phyloP scores from a whole-genome alignment of 202 grass and related monocot species.

The Hordeum pubiflorum region DNA sequence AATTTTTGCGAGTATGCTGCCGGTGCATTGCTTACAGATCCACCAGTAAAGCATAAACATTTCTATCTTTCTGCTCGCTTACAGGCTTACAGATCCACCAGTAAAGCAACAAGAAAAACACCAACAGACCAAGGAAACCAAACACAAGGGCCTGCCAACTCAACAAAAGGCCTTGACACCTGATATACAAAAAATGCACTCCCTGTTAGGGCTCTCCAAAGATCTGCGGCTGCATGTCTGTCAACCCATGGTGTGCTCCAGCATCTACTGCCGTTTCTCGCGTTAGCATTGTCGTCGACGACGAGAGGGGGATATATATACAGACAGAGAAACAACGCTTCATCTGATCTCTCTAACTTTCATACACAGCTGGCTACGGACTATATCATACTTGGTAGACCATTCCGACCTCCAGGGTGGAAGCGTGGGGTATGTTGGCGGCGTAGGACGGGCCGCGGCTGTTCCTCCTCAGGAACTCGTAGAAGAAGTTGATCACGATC shows the following conservation, averaged over 20 bases:
- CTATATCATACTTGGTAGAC: conserved; percentile 73
- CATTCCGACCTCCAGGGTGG: conserved; percentile 95
- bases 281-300: conserved; percentile 3
- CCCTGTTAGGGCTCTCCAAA: not conserved
- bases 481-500: conserved; percentile 57
- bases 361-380: conserved; percentile 19
- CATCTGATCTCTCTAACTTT: conserved; percentile 20
- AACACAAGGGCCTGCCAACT: conserved; percentile 11
- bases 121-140: not conserved
- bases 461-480: conserved; percentile 88
- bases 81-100: conserved; percentile 7
- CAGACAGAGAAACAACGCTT: not conserved
- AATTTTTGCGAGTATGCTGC: not conserved
- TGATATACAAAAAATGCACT: conserved; percentile 37
- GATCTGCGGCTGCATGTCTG: conserved; percentile 8
- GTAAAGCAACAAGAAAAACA: not conserved
- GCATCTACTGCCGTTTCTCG: conserved; percentile 14
- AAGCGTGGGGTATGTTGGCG: conserved; percentile 71
- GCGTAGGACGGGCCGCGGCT: conserved; percentile 66
- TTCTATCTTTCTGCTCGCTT: conserved; percentile 20
- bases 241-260: conserved; percentile 20
- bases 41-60: conserved; percentile 18
- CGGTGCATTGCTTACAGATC: not conserved
- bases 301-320: conserved; percentile 13
- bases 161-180: conserved; percentile 22